Base-by-base conservation (phyloP, 1,284 basidiomycete species). In the Moniliophthora roreri region DNA sequence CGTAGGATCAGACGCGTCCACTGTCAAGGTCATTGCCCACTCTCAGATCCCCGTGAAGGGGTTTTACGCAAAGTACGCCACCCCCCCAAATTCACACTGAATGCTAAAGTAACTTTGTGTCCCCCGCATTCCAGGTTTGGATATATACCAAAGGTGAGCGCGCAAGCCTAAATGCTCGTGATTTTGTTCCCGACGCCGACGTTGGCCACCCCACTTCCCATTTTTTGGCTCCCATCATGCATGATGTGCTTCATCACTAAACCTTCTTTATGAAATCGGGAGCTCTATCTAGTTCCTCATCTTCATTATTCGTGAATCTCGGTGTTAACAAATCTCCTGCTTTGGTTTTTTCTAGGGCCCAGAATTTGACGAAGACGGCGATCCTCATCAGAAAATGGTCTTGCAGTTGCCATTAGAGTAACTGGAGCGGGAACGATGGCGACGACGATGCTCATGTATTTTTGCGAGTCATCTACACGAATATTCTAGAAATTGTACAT, bases 301-400 rank as follows among this genome's bases (percentile, higher is more conserved):
- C 46, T 41, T 44, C 26, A 34, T 32, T 49, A 8, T 20, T 36
- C 34, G 21, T 26, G n/a, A 24, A 36, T 41, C 42, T 35, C 37
- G 36, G 47, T 50, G 45, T 23, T 41, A 45, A 49, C 51, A 32
- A 32, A 32, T 32, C 28, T 32, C 28, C 28, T 32, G 41, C 36
- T 35, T 36, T 37, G 20, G 23, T 32, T 51, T 54, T 53, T 52
- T 51, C 52, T 63, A 91, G 87, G 89, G 88, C 54, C 76, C 78
- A 36, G 79, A 84, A 64, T 91, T 89, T 69, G 85, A 91, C 66
- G 89, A 91, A 68, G 89, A 91, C 55, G 89, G 88, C 40, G 86
- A 79, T 61, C 87, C 85, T 53, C 89, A 91, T 77, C 87, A 89
- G 66, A 82, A 81, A 68, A 89, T 91, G 88, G 76, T 84, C 57